Base-by-base conservation (phyloP, 208 protist genomes). In the Histomonas meleagridis region DNA sequence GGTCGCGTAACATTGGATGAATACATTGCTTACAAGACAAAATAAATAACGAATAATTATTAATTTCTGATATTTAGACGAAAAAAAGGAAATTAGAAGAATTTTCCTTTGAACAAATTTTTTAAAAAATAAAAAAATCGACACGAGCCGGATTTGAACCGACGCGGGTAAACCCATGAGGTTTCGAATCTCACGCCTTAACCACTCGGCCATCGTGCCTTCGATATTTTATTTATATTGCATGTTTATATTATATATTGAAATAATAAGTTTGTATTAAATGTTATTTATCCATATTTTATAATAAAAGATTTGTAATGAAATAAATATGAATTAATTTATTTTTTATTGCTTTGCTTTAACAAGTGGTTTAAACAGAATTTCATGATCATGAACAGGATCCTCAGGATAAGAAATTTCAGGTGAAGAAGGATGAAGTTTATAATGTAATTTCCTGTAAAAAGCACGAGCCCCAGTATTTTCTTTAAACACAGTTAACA, bases 181-280 rank as follows among this genome's bases (percentile, higher is more conserved):
- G 65, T 35, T 72, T 72, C 65, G 65, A 72, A 72, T 72, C 65
- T 32, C 65, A 72, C 65, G 65, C 65, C 65, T 72, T 72, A 72
- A 72, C 65, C 65, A 72, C 65, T 72, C 65, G 65, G 65, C 65
- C 65, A 72, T 72, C 40, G 32, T 72, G 65, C 65, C 65, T 43
- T 69, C 5, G 4, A 4, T 35, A 69, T 69, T 69, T 60, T 60
- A 60, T 23, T 60, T 23, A 60, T 60, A n/a, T n/a, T n/a, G n/a
- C n/a, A n/a, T n/a, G n/a, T n/a, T n/a, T n/a, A n/a, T n/a, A n/a
- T n/a, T n/a, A n/a, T n/a, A n/a, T n/a, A n/a, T n/a, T n/a, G n/a
- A n/a, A n/a, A n/a, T n/a, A n/a, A n/a, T n/a, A n/a, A n/a, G n/a
- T n/a, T n/a, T n/a, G n/a, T n/a, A n/a, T n/a, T n/a, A n/a, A n/a